Evolutionary conservation across 2,329 filamentous ascomycete genomes (phyloP), one percentile per base, ranked within the genome.

Genomic region (Alternaria novae-zelandiae): DNA sequence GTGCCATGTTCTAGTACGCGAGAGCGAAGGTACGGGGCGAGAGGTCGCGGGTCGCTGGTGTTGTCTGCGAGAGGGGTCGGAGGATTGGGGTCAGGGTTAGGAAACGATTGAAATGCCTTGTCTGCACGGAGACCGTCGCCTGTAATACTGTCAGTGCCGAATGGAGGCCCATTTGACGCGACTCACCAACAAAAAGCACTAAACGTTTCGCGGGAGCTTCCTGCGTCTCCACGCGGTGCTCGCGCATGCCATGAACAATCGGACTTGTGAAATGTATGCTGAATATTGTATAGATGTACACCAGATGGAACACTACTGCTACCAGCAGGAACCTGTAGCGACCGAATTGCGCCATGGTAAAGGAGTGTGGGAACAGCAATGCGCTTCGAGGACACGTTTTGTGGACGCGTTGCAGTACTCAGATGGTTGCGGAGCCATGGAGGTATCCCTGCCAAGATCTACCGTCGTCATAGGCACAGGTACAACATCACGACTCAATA

Each of bases 211-310:
- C 95, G 2, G 96, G 96, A 21, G 94, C 88, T 79, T 90, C 89
- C 54, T 87, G 82, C 59, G 90, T 86, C 63, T 94, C 88, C 41
- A 96, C 85, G 49, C 85, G 83, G 81, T 93, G 94, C 64, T 94
- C 87, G 75, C 87, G 89, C 96, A 99, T 99, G 77, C 96, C 96
- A 83, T 91, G 92, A 58, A 98, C 96, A 72, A 99, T 96, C 21
- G 96, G 96, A 79, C 94, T 97, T 77, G 97, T 94, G 78, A 99
- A 99, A 82, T 99, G 98, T 68, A 98, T 96, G 80, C 97, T 94
- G 82, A 99, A 99, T 75, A 98, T 98, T 68, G 70, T 74, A 78
- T 91, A 92, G 60, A 97, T 91, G 80, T 99, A 99, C 69, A 97
- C 88, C 57, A 98, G 80, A 82, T 99, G 96, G 79, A 99, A 99